phyloP scores from a whole-genome alignment of 2,329 filamentous ascomycete genomes.

The Penicillium freii region DNA sequence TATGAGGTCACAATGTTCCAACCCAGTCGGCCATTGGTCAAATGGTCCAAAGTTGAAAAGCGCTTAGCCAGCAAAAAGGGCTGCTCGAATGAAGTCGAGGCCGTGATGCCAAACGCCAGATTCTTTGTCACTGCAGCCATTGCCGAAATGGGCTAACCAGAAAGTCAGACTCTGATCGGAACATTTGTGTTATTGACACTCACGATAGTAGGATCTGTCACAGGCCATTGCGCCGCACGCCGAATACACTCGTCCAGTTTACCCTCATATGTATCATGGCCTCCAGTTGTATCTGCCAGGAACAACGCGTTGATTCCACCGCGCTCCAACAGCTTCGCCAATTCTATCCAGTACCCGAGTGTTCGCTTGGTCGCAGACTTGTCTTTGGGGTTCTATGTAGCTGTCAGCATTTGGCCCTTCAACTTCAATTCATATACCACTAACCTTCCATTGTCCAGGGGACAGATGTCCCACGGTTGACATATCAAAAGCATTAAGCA shows the following conservation, averaged over 20 bases:
- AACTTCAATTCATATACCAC: slow-evolving; percentile 10
- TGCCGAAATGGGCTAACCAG: slow-evolving; percentile 56
- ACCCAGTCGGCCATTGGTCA: slow-evolving; percentile 60
- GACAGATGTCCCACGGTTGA: slow-evolving; percentile 63
- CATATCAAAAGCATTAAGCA: slow-evolving; percentile 67
- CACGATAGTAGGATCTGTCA: slow-evolving; percentile 64
- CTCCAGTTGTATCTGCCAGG: slow-evolving; percentile 64
- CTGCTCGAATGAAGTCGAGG: slow-evolving; percentile 62
- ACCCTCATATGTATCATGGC: slow-evolving; percentile 61
- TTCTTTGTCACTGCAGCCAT: slow-evolving; percentile 68
- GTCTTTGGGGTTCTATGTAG: slow-evolving; percentile 57
- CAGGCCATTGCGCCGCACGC: slow-evolving; percentile 62
- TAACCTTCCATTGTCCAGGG: slow-evolving; percentile 65
- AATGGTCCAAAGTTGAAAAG: slow-evolving; percentile 62
- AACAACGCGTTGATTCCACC: slow-evolving; percentile 65
- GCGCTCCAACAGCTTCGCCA: slow-evolving; percentile 61
- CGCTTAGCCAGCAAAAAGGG: slow-evolving; percentile 62
- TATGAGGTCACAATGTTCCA: slow-evolving; percentile 68
- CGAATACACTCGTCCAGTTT: slow-evolving; percentile 61
- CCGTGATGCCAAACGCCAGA: slow-evolving; percentile 61
- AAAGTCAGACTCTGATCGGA: background rate
- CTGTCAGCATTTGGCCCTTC: background rate
- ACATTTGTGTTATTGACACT: slow-evolving; percentile 24
- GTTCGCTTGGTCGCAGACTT: slow-evolving; percentile 60
- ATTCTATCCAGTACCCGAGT: slow-evolving; percentile 62